Base-by-base conservation (phyloP, 2,329 filamentous ascomycete genomes). In the Pseudovirgaria hyperparasitica region DNA sequence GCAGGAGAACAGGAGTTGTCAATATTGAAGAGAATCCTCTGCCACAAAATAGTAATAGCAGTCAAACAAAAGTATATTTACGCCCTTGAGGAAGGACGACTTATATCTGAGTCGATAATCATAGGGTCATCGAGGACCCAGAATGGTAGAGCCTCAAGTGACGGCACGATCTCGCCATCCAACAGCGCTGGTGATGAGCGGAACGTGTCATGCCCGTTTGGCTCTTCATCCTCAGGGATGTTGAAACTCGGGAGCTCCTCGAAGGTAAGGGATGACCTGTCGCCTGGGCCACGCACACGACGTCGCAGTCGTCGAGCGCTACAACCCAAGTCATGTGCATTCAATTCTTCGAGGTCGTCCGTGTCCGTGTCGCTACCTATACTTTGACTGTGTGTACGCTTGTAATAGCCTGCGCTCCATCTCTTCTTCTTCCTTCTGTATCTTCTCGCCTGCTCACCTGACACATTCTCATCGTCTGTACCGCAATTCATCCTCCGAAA, bases 351-450 rank as follows among this genome's bases (percentile, higher is more conserved):
- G 21, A 49, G 42, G 29, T 60, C 55, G 13, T 54, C 54, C 25
- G 51, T 49, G 34, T 54, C 58, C 28, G 52, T 52, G 26, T 61
- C 56, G 27, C 55, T 57, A 37, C 55, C 55, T 16, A 60, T 43
- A 29, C 54, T 62, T 40, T 60, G 51, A 34, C 55, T 60, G 41
- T 62, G 52, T 23, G 45, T 57, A 23, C 61, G 52, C 38, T 65
- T 65, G 44, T 54, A 59, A 22, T 50, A 42, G 6, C 55, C 51
- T 13, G 47, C 42, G 24, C 56, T 58, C 48, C 54, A 57, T 21
- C 52, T 43, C 33, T 57, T 55, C 36, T 56, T 58, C 34, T 54
- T 55, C 20, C 40, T 42, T 29, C 36, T 31, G 24, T 50, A 48
- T 20, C 39, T 44, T 13, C 43, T 35, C 30, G 43, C 37, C 26